A percentile compares a stretch with the other conserved stretches of the same genome.
phyloP scores from a whole-genome alignment of 2,329 filamentous ascomycete genomes.

The Colletotrichum costaricense region DNA sequence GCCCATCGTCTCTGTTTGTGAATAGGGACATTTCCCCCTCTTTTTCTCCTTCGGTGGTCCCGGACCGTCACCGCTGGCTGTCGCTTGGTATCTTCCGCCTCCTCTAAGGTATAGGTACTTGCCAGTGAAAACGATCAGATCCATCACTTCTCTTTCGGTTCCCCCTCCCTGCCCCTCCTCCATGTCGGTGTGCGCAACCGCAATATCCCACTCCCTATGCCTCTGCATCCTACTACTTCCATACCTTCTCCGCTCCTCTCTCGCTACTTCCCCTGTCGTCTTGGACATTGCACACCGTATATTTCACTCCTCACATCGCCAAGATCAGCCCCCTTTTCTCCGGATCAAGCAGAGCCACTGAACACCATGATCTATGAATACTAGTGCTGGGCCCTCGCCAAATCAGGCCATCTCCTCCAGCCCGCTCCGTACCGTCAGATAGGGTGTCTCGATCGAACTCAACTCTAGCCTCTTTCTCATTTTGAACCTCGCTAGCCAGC shows the following conservation, averaged over 20 bases:
- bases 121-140: background rate
- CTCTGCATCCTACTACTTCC: background rate
- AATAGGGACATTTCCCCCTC: conserved; percentile 19
- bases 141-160: conserved; percentile 9
- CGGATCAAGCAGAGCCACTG: background rate
- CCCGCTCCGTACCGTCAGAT: conserved; percentile 7
- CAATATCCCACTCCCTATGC: conserved; percentile 1
- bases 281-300: conserved; percentile 10
- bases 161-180: background rate
- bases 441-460: conserved; percentile 7
- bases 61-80: conserved; percentile 11
- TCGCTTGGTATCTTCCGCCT: conserved; percentile 10
- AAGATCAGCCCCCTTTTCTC: conserved; percentile 1
- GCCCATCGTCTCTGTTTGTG: conserved; percentile 11
- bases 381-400: conserved; percentile 12
- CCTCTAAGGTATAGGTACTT: conserved; percentile 25
- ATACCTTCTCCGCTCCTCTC: background rate
- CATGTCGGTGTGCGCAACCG: background rate
- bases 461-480: background rate
- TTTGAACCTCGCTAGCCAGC: background rate
- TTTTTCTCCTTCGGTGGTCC: conserved; percentile 7
- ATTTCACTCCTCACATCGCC: background rate
- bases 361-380: background rate
- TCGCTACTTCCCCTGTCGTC: background rate
- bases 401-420: conserved; percentile 10